These are phyloP conservation scores for Clitoria ternatea DNA, from an alignment of 306 rosid species.

Conservation along the genomic window DNA sequence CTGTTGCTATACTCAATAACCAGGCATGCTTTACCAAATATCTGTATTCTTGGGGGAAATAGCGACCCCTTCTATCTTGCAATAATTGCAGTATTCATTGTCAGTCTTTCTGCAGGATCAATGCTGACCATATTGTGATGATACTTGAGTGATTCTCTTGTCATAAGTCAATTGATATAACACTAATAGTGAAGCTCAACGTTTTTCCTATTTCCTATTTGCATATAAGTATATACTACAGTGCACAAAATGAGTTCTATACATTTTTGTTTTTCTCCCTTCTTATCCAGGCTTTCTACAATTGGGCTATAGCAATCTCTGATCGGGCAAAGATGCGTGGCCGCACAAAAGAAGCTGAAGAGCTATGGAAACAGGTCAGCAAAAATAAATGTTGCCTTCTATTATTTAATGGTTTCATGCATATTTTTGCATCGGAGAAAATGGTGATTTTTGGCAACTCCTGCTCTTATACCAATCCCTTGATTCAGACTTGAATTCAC, in stretches of 20 bases:
- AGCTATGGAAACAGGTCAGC: constrained; percentile 94
- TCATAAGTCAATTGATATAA: background rate
- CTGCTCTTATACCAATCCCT: background rate
- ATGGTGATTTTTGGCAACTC: constrained; percentile 1
- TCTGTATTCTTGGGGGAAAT: background rate
- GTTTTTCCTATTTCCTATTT: background rate
- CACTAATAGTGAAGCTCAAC: background rate
- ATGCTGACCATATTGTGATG: background rate
- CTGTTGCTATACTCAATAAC: background rate
- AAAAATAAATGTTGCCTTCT: constrained; percentile 21
- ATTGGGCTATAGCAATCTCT: constrained; percentile 99
- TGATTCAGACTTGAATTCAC: background rate
- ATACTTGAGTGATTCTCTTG: background rate
- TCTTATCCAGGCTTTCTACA: constrained; percentile 78
- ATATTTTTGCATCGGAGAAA: background rate
- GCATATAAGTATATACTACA: background rate
- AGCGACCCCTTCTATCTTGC: background rate
- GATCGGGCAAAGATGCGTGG: constrained; percentile 99
- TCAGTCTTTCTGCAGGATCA: constrained; percentile 5
- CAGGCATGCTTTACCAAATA: background rate
- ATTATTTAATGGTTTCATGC: constrained; percentile 18
- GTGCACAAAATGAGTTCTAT: background rate
- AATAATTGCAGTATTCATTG: background rate
- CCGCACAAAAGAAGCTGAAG: constrained; percentile 99
- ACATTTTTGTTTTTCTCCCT: background rate